Percentiles rank a stretch among this genome's conserved stretches.
Conservation (phyloP, 495 filamentous ascomycete species). For the Lophiostoma macrostomum region DNA sequence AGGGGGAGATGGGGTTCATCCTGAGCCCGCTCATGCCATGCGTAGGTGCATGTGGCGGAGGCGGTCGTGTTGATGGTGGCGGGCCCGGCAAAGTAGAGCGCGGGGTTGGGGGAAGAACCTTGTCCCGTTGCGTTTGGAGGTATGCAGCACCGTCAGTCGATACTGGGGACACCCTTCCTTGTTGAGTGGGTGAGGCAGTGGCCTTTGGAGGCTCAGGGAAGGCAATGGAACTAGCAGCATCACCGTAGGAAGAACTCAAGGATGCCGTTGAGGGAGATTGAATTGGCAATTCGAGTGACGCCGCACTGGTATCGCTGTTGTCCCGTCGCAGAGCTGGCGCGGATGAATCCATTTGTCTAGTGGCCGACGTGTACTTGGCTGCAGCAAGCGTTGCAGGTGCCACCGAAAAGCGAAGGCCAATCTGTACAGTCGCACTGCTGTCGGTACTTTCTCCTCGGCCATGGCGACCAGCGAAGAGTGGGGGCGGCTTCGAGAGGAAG, state of each 20-base stretch:
- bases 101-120: conserved; percentile 30
- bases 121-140: conserved; percentile 49
- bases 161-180: too few species aligned
- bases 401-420: conserved; percentile 36
- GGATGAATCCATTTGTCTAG: background rate
- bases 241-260: background rate
- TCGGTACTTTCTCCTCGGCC: conserved; percentile 25
- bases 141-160: conserved; percentile 41
- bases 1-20: conserved; percentile 30
- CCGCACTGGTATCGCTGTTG: conserved; percentile 22
- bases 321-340: conserved; percentile 17
- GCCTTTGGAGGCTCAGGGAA: conserved; percentile 16
- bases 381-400: conserved; percentile 34
- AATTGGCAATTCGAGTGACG: conserved; percentile 26
- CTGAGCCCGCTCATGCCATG: conserved; percentile 20
- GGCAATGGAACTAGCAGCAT: background rate
- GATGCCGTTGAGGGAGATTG: conserved; percentile 25
- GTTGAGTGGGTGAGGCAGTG: background rate
- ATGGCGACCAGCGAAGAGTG: conserved; percentile 17
- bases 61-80: conserved; percentile 1
- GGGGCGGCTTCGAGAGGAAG: conserved; percentile 19
- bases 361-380: conserved; percentile 19
- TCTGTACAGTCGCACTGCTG: conserved; percentile 36
- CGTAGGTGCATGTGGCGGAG: background rate
- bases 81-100: conserved; percentile 6